These are phyloP conservation scores for Achaetomiella virescens DNA, from an alignment of 495 filamentous ascomycete genomes.

Conservation along the genomic window DNA sequence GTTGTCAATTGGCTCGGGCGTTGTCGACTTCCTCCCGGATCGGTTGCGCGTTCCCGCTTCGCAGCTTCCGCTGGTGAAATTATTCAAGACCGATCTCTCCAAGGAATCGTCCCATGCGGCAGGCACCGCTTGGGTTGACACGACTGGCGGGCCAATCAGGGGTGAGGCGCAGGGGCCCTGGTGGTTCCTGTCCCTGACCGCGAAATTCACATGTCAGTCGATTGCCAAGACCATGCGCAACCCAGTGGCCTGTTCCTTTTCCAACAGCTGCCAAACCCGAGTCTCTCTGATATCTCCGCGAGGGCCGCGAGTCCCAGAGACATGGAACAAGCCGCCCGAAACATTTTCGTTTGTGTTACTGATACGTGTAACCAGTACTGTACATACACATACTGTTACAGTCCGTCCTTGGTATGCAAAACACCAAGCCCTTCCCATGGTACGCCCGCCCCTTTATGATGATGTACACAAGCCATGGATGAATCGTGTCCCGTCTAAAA, in stretches of 20 bases:
- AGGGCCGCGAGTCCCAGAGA: too few relatives aligned
- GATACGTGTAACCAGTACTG: too few relatives aligned
- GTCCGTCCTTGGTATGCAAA: too few relatives aligned
- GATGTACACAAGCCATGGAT: too few relatives aligned
- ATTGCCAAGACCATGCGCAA: conserved; percentile 6
- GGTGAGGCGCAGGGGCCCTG: neutral
- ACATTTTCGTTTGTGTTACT: too few relatives aligned
- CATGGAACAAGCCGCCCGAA: too few relatives aligned
- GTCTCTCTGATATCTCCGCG: neutral
- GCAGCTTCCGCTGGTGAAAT: neutral
- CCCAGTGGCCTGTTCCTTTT: conserved; percentile 7
- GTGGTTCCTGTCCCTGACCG: conserved; percentile 19
- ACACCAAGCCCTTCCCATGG: too few relatives aligned
- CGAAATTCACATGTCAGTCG: conserved; percentile 33
- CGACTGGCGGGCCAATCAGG: conserved; percentile 18
- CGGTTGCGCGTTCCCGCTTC: neutral
- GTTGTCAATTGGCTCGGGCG: too few relatives aligned
- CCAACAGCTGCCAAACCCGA: neutral
- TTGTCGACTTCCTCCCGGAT: conserved; percentile 1
- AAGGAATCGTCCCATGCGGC: conserved; percentile 23
- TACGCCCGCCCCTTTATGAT: too few relatives aligned
- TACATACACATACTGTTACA: too few relatives aligned
- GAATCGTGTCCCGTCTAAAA: too few relatives aligned
- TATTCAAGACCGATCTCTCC: conserved; percentile 13
- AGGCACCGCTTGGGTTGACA: conserved; percentile 12